Conservation (phyloP, 352 stramenopile species). For the Pythium dissotocum region DNA sequence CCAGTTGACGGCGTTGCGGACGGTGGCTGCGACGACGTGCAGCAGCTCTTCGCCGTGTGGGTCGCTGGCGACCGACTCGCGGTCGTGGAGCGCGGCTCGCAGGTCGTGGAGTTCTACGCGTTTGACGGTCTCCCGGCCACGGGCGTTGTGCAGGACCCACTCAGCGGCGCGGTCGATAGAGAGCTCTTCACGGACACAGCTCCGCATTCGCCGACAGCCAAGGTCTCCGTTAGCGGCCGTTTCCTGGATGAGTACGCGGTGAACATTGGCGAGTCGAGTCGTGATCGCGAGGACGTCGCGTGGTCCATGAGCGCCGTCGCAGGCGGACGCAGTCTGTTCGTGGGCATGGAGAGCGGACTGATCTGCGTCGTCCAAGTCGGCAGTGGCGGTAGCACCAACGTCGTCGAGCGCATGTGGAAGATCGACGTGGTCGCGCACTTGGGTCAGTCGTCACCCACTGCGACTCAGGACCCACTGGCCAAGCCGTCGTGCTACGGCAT, state of each 20-base stretch:
- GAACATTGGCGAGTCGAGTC: constrained; percentile 50
- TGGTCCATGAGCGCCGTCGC: constrained; percentile 45
- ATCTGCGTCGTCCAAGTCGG: constrained; percentile 65
- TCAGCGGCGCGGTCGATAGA: background rate
- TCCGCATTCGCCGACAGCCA: constrained; percentile 29
- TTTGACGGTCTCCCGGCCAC: constrained; percentile 53
- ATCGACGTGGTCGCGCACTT: constrained; percentile 76
- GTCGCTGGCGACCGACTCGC: constrained; percentile 53
- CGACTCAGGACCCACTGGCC: constrained; percentile 1
- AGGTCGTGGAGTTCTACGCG: constrained; percentile 69
- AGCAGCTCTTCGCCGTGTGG: constrained; percentile 58
- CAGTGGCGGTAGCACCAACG: constrained; percentile 18
- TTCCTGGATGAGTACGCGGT: constrained; percentile 61
- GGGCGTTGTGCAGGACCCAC: background rate
- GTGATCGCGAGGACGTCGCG: constrained; percentile 53
- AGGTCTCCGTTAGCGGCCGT: constrained; percentile 22
- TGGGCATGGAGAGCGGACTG: constrained; percentile 74
- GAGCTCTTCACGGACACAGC: background rate
- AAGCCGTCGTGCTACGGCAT: constrained; percentile 55
- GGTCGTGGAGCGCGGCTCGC: constrained; percentile 58
- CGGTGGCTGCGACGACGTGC: constrained; percentile 29
- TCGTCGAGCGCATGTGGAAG: constrained; percentile 66
- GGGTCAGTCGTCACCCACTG: background rate
- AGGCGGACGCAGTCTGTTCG: constrained; percentile 63
- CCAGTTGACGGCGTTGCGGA: constrained; percentile 20